Conservation (phyloP, 176 grass and related monocot genomes). For the Bolboschoenus planiculmis region DNA sequence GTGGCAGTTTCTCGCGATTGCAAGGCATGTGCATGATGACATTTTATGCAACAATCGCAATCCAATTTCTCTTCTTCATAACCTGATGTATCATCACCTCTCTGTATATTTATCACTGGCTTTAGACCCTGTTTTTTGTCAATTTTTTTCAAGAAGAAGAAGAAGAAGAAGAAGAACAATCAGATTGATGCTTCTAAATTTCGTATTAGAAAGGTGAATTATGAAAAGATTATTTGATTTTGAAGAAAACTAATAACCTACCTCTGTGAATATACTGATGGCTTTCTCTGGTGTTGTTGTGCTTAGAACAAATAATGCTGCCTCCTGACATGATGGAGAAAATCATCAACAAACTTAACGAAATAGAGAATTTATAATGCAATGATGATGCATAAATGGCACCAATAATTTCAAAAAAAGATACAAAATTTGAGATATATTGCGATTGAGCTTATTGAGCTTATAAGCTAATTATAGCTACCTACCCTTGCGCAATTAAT, state of each 20-base stretch:
- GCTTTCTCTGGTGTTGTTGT: constrained; percentile 41
- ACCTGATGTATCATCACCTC: not conserved
- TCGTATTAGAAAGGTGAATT: not conserved
- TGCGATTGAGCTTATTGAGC: no score
- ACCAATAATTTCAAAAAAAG: not conserved
- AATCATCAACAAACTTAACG: not conserved
- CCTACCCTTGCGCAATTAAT: constrained; percentile 59
- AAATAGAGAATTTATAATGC: not conserved
- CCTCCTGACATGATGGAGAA: constrained; percentile 23
- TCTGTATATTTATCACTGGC: not conserved
- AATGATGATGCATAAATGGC: not conserved
- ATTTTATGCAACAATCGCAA: not conserved
- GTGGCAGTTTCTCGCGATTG: not conserved
- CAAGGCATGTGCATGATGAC: not conserved
- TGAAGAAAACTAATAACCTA: not conserved
- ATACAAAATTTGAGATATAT: not conserved
- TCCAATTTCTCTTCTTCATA: not conserved
- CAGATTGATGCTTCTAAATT: not conserved
- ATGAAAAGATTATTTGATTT: not conserved
- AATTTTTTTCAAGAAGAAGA: not conserved
- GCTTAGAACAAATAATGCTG: constrained; percentile 39
- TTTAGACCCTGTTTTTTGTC: constrained; percentile 7
- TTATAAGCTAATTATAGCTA: not conserved
- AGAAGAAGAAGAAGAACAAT: not conserved
- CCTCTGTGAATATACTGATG: constrained; percentile 43